Base-by-base conservation (phyloP, 139 green algal species). In the Parachlorella kessleri region DNA sequence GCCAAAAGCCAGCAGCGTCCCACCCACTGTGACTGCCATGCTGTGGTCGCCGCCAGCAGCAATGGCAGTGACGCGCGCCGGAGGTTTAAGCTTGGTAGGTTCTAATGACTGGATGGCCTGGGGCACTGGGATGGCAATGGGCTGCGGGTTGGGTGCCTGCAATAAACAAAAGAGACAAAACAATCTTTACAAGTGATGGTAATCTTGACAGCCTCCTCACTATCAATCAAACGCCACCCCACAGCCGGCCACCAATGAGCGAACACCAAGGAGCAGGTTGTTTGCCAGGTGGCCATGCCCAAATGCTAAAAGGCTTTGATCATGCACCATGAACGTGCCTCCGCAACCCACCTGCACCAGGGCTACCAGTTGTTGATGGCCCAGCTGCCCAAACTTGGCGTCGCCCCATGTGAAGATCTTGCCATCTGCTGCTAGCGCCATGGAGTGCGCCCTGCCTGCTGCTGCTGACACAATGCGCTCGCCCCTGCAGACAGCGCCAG, bases 351-450 rank as follows among this genome's bases (percentile, higher is more conserved):
- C 68, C 75, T 78, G 69, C 75, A 71, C 73, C 8, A 73, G 37
- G 5, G 63, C 53, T 24, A 41, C 73, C 8, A 89, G 84, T 68
- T 93, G 70, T 21, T 73, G 70, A 77, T 94, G 89, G 6, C 92
- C 92, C 10, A 95, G 89, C 85, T 95, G 91, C 1, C 92, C 92
- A 59, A 75, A 78, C 3, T 54, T 70, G 10, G 84, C 86, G 71
- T 89, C 81, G 23, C 92, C 92, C 92, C 92, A 97, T 0, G 90
- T 92, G 82, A 90, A 97, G 1, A 97, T 83, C 28, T 85, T 91
- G 28, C 94, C 94, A 69, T 96, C 90, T 33, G 84, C 83, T 2
- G 88, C 89, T 36, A 97, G 85, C 8, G 90, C 92, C 73, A 97
- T 82, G 9, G 88, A 93, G 78, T 97, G 94, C 5, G 77, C 59